Evolutionary conservation across 2,329 filamentous ascomycete species (phyloP).

Genomic region (Xylaria sp.): DNA sequence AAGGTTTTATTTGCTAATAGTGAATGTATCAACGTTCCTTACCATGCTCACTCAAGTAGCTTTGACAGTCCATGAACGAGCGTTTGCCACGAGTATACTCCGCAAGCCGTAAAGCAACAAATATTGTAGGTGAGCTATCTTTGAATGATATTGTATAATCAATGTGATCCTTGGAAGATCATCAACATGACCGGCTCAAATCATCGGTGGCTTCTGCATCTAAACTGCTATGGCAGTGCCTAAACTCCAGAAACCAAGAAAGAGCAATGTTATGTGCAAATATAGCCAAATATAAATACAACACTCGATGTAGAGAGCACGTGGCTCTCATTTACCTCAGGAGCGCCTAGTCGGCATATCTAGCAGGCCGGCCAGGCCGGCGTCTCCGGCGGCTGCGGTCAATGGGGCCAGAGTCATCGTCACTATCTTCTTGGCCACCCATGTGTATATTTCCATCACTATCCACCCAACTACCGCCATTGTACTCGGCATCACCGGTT

Average conservation of each 20-base stretch:
- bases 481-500: slow-evolving; percentile 46
- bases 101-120: neutral
- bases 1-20: neutral
- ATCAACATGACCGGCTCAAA: neutral
- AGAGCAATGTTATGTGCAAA: slow-evolving; percentile 11
- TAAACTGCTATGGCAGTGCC: neutral
- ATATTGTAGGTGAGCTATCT: slow-evolving; percentile 12
- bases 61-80: neutral
- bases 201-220: neutral
- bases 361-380: slow-evolving; percentile 46
- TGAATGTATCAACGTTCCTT: neutral
- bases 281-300: slow-evolving; percentile 22
- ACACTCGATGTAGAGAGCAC: neutral
- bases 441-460: slow-evolving; percentile 41
- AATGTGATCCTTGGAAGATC: neutral
- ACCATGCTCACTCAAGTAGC: neutral
- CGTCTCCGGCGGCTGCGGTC: slow-evolving; percentile 43
- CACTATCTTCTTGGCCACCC: slow-evolving; percentile 40
- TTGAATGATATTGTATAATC: slow-evolving; percentile 4
- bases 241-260: slow-evolving; percentile 7
- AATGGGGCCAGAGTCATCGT: slow-evolving; percentile 41
- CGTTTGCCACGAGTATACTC: neutral
- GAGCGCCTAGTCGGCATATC: slow-evolving; percentile 46
- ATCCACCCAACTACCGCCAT: slow-evolving; percentile 46
- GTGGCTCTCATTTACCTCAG: neutral